Conservation (phyloP, 805 yeast species). For the Candida nemodendra region DNA sequence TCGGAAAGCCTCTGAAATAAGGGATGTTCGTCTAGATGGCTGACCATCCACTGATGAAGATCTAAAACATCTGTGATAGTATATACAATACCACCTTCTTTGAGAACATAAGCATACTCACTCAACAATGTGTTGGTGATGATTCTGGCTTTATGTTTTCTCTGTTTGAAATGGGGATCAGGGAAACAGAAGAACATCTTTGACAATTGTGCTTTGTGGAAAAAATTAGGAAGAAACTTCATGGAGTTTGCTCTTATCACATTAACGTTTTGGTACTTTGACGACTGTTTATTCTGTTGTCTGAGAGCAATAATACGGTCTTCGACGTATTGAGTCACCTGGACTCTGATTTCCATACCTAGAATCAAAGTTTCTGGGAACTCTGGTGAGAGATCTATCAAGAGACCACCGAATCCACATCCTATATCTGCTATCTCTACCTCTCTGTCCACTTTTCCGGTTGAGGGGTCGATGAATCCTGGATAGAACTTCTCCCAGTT, state of each 20-base stretch:
- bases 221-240: conserved; percentile 96
- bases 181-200: conserved; percentile 99
- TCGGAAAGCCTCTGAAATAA: conserved; percentile 75
- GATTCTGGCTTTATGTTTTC: conserved; percentile 97
- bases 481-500: conserved; percentile 84
- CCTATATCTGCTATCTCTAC: conserved; percentile 96
- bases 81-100: conserved; percentile 84
- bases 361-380: conserved; percentile 73
- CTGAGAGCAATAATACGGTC: conserved; percentile 91
- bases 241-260: conserved; percentile 94
- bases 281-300: conserved; percentile 40
- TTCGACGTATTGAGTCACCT: conserved; percentile 95
- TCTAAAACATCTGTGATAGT: conserved; percentile 96
- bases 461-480: conserved; percentile 40
- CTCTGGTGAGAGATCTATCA: conserved; percentile 73
- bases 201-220: conserved; percentile 73
- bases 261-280: conserved; percentile 72
- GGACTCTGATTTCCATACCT: conserved; percentile 98
- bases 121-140: conserved; percentile 83
- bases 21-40: conserved; percentile 88
- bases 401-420: conserved; percentile 94
- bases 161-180: conserved; percentile 97
- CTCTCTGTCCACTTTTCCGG: conserved; percentile 42
- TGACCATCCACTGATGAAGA: conserved; percentile 93
- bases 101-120: conserved; percentile 88